Evolutionary conservation across 2,329 filamentous ascomycete species (phyloP).

Genomic region (Pseudonectria foliicola): DNA sequence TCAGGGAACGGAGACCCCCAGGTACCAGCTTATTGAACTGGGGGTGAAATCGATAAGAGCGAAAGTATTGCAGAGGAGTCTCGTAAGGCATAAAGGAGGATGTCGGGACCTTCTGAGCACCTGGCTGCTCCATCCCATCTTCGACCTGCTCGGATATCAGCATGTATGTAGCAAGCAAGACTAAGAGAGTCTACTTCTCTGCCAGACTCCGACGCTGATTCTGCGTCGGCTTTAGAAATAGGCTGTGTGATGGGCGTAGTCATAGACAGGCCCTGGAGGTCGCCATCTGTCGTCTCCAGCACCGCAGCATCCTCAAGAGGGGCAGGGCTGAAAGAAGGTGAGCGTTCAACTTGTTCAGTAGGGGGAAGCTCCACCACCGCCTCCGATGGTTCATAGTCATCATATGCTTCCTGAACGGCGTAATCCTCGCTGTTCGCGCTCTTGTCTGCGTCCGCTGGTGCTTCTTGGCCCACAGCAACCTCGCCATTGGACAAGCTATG

Average conservation of each 20-base stretch:
- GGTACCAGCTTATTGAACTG: conserved; percentile 60
- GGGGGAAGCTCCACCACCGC: conserved; percentile 19
- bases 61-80: conserved; percentile 76
- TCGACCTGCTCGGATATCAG: conserved; percentile 17
- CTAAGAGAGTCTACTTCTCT: conserved; percentile 39
- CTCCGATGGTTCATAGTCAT: conserved; percentile 51
- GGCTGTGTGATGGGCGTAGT: conserved; percentile 19
- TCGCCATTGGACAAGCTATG: no score
- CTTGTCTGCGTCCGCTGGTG: no score
- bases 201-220: conserved; percentile 18
- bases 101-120: conserved; percentile 3
- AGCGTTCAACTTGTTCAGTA: conserved; percentile 3
- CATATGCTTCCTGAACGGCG: conserved; percentile 30
- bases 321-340: conserved; percentile 3
- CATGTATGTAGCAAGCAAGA: conserved; percentile 3
- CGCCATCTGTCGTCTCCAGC: conserved; percentile 22
- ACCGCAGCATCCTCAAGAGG: conserved; percentile 14
- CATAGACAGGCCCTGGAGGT: conserved; percentile 16
- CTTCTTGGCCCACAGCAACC: no score
- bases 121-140: conserved; percentile 3
- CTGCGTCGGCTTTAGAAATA: conserved; percentile 24
- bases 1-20: conserved; percentile 80
- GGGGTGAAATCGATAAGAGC: conserved; percentile 84
- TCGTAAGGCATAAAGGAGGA: conserved; percentile 56
- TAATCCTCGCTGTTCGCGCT: conserved; percentile 17